A percentile compares a stretch with the other conserved stretches of the same genome.
phyloP scores from a whole-genome alignment of 495 filamentous ascomycete genomes.

The Aspergillus ellipticus region DNA sequence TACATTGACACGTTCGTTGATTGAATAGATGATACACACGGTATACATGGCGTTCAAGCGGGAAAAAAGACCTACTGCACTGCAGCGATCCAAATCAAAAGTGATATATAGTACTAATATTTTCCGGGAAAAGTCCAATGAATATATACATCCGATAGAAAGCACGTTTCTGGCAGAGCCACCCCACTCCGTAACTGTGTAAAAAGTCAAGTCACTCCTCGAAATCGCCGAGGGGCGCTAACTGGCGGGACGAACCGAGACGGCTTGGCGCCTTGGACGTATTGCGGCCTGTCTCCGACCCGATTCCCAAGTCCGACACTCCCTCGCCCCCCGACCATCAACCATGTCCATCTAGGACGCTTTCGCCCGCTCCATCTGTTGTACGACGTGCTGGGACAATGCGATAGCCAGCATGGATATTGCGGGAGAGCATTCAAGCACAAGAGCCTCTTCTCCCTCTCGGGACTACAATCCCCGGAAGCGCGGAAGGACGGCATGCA shows the following conservation, averaged over 20 bases:
- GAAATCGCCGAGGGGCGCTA: neutral
- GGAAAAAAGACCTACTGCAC: neutral
- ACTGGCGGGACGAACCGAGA: neutral
- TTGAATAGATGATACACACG: no score
- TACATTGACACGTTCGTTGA: neutral
- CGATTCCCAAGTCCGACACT: no score
- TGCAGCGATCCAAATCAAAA: neutral
- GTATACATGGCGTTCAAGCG: no score
- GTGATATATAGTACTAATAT: no score
- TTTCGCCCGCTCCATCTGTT: neutral
- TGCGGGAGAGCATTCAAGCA: constrained; percentile 7
- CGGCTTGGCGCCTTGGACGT: neutral
- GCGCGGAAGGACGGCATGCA: constrained; percentile 49
- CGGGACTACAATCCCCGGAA: constrained; percentile 46
- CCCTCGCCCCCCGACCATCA: no score
- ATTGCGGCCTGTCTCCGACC: neutral
- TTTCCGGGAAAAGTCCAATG: no score
- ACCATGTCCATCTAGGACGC: no score
- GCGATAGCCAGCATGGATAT: constrained; percentile 16
- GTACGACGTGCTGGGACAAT: constrained; percentile 4
- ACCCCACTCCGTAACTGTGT: no score
- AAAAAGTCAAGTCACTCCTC: no score
- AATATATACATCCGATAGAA: no score
- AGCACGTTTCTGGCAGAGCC: no score
- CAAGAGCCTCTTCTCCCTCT: constrained; percentile 19